Base-by-base conservation (phyloP, 345 rosid genomes). In the Citropsis articulata region DNA sequence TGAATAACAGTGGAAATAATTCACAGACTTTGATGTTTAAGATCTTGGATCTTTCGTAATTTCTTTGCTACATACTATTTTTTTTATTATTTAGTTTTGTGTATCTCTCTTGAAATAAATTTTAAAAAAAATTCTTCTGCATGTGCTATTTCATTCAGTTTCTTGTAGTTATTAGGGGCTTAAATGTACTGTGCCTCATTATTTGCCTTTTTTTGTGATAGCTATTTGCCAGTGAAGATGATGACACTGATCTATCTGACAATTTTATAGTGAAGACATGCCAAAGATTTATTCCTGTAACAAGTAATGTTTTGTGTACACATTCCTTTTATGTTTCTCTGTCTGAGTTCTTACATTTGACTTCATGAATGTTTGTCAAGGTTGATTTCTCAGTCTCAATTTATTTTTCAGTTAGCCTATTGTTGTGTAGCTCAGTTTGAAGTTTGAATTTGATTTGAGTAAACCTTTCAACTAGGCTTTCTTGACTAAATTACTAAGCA, bases 191-290 rank as follows among this genome's bases (percentile, higher is more conserved):
- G 42, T 75, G 21, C 71, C 68, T 55, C 5, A 70, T 38, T 25
- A 68, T 69, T 66, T 75, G 8, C 42, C 63, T 70, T 66, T 71
- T 42, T 75, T 53, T 70, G 12, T 79, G 57, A 67, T 84, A 95
- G 98, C 82, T 95, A 84, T 92, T 95, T 86, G 55, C 92, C 70
- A 84, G 80, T 79, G 97, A 95, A 78, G 99, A 91, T 63, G 98
- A 92, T 86, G 93, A 92, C 69, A 74, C 85, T 48, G 97, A 95
- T 77, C 82, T 95, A 76, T 92, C 98, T 0, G 88, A 92, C 86
- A 93, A 93, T 82, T 93, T 89, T 80, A 85, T 95, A 72, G 97
- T 95, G 78, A 95, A 91, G 92, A 92, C 97, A 74, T 93, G 99
- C 88, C 98, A 88, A 84, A 92, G 88, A 88, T 89, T 92, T 81